Base-by-base conservation (phyloP, 805 yeast genomes). In the Tetrapisispora arboricola region DNA sequence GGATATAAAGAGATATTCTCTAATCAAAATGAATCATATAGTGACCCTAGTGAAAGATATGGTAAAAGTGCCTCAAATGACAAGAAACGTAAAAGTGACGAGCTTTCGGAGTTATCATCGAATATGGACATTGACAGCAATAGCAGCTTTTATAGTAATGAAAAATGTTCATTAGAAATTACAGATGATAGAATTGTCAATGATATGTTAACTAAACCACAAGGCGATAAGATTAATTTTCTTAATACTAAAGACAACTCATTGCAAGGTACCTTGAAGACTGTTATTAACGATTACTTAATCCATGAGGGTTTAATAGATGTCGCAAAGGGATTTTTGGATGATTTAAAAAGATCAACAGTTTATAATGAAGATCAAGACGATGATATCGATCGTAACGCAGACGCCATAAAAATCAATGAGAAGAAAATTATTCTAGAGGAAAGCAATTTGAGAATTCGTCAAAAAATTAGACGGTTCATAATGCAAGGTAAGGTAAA, bases 231-330 rank as follows among this genome's bases (percentile, higher is more conserved):
- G 21, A 40, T 58, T 6, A 59, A 59, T 39, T 39, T 44, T 15
- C 39, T 58, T 22, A 51, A 46, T 18, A 40, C 47, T 6, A 50
- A 53, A 6, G 56, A 57, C 39, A 57, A 53, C 24, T 54, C 61
- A 4, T 50, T 60, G 24, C 55, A 56, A 9, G 39, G 55, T 2
- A 48, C 54, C 6, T 43, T 60, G 32, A 57, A 60, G 36, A 46
- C 52, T 1, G 46, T 57, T 50, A 55, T 60, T 11, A 60, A 58
- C 37, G 63, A 58, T 16, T 79, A 78, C 53, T 68, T 80, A 29
- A 65, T 69, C n/a, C 75, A 77, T 50, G 68, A 70, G 40, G 86
- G 86, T 3, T 72, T 68, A 49, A 64, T 67, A 24, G 75, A 75
- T 41, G 71, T 76, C 3, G 72, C 76, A 2, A 64, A 64, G 43